phyloP scores from a whole-genome alignment of 2,329 filamentous ascomycete genomes.

The Byssochlamys sp. region DNA sequence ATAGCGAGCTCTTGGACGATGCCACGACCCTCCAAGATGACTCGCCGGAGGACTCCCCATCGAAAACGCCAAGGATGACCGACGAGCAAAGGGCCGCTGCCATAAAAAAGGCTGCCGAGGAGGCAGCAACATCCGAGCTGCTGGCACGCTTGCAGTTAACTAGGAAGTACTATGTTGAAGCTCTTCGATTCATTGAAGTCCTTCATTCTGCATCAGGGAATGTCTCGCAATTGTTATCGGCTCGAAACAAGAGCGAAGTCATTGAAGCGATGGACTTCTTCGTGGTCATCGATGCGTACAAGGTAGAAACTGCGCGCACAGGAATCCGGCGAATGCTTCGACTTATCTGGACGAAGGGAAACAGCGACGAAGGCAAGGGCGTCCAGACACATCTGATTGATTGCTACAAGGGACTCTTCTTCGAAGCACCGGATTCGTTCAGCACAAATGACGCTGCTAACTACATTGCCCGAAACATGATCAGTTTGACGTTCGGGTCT shows the following conservation, averaged over 20 bases:
- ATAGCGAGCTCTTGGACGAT: conserved; percentile 73
- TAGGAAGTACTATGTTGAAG: conserved; percentile 84
- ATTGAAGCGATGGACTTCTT: conserved; percentile 99
- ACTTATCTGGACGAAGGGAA: conserved; percentile 98
- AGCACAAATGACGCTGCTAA: conserved; percentile 82
- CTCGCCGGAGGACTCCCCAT: conserved; percentile 56
- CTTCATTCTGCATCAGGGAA: conserved; percentile 71
- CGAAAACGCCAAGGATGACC: conserved; percentile 59
- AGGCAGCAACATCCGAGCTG: conserved; percentile 78
- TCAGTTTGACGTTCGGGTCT: conserved; percentile 90
- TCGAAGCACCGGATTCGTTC: conserved; percentile 84
- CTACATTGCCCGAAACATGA: conserved; percentile 96
- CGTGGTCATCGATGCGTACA: conserved; percentile 88
- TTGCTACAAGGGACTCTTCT: conserved; percentile 90
- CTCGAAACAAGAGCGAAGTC: conserved; percentile 94
- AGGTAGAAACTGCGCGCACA: conserved; percentile 81
- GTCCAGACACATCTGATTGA: conserved; percentile 95
- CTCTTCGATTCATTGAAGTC: conserved; percentile 84
- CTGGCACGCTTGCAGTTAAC: conserved; percentile 81
- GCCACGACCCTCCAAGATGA: conserved; percentile 65
- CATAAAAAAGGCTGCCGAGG: conserved; percentile 70
- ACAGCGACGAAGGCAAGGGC: conserved; percentile 96
- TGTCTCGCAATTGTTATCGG: conserved; percentile 79
- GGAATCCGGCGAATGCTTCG: conserved; percentile 93
- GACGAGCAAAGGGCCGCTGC: conserved; percentile 68